Evolutionary conservation across 163 green algal genomes (phyloP).

Genomic region (Chlamydomonas reinhardtii): DNA sequence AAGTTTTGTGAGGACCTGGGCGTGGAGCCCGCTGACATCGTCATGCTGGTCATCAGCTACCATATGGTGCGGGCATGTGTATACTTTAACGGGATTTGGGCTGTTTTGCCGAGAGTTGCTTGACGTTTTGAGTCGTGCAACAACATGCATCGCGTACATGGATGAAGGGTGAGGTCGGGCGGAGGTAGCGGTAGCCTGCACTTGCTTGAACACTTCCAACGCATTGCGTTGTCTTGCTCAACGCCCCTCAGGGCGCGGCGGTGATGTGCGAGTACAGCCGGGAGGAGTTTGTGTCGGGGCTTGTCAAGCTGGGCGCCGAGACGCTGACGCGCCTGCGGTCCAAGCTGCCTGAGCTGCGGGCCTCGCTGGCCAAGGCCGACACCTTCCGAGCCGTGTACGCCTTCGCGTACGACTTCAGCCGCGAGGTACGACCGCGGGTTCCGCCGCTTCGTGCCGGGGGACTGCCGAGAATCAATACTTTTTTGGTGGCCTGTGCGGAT

Average conservation of each 20-base stretch:
- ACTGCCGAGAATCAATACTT: no score
- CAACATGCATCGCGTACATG: no score
- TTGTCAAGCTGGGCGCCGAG: constrained; percentile 80
- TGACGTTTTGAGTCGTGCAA: no score
- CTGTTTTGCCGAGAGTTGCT: no score
- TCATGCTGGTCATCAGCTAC: constrained; percentile 88
- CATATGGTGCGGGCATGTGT: constrained; percentile 13
- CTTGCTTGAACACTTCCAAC: no score
- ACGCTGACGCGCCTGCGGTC: constrained; percentile 79
- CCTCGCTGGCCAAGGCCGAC: constrained; percentile 66
- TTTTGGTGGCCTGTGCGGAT: no score
- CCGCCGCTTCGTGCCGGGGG: no score
- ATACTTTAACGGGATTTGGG: no score
- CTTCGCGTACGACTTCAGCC: constrained; percentile 88
- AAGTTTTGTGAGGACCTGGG: constrained; percentile 78
- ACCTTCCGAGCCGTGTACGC: constrained; percentile 92
- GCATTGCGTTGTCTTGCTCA: no score
- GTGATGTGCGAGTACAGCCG: constrained; percentile 91
- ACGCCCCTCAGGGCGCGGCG: constrained; percentile 57
- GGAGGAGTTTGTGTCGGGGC: constrained; percentile 54
- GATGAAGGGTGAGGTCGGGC: no score
- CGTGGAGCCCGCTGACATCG: constrained; percentile 79
- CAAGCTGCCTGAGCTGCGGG: constrained; percentile 76
- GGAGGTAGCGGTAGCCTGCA: no score
- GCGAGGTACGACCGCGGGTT: constrained; percentile 63